phyloP scores from a whole-genome alignment of 441 rosid species.

The Manihot esculenta region DNA sequence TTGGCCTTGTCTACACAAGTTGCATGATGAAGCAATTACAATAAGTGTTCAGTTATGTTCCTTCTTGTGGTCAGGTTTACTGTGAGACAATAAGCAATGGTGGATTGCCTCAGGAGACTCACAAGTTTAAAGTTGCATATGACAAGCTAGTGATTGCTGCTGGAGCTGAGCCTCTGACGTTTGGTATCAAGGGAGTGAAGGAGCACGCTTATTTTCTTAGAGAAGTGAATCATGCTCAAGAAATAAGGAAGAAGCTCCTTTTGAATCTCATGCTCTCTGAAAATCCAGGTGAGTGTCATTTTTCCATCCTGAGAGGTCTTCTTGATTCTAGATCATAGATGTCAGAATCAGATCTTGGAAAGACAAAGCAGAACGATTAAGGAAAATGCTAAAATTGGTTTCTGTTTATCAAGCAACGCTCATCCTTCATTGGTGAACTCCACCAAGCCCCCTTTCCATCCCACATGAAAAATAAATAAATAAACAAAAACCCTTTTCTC shows the following conservation, averaged over 20 bases:
- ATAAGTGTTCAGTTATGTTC: background rate
- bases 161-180: constrained; percentile 95
- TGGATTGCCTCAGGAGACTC: constrained; percentile 37
- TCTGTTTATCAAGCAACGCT: constrained; percentile 47
- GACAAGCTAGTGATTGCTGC: constrained; percentile 89
- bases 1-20: background rate
- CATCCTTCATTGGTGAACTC: constrained; percentile 33
- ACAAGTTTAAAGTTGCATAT: constrained; percentile 78
- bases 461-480: too few species aligned
- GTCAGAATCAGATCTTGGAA: background rate
- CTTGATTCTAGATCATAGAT: background rate
- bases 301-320: background rate
- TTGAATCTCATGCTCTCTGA: constrained; percentile 91
- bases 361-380: too few species aligned
- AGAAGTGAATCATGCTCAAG: constrained; percentile 93
- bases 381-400: too few species aligned
- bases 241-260: constrained; percentile 86
- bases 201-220: constrained; percentile 89
- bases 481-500: too few species aligned
- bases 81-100: constrained; percentile 61
- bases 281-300: constrained; percentile 59
- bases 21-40: background rate
- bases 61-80: constrained; percentile 46
- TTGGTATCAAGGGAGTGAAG: constrained; percentile 78
- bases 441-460: background rate